Evolutionary conservation across 192 early-diverging fungal species (phyloP).

Genomic region (Allomyces macrogynus): DNA sequence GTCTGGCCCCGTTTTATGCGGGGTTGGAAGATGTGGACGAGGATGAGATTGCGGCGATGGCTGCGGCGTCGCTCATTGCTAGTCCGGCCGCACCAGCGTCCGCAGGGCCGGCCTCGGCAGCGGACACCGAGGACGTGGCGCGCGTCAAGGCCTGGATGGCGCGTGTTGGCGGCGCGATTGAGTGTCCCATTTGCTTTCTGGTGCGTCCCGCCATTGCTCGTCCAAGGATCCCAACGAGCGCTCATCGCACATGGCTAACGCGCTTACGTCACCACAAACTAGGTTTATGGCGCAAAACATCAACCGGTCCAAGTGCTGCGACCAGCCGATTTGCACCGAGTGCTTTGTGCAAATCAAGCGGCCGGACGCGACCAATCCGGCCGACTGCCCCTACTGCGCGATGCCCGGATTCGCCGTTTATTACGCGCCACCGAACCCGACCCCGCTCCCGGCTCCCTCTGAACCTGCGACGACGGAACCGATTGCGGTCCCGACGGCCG

Average conservation of each 20-base stretch:
- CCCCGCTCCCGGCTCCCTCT: neutral
- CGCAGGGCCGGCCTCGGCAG: neutral
- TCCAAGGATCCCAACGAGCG: neutral
- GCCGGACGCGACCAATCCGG: conserved; percentile 35
- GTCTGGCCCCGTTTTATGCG: conserved; percentile 71
- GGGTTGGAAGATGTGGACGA: conserved; percentile 49
- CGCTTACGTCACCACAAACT: neutral
- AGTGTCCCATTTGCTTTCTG: conserved; percentile 91
- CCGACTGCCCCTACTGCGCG: conserved; percentile 74
- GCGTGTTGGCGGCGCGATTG: conserved; percentile 7
- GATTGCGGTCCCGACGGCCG: neutral
- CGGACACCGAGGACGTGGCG: conserved; percentile 4
- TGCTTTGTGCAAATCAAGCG: conserved; percentile 94
- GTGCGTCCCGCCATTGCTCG: conserved; percentile 14
- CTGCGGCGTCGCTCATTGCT: neutral
- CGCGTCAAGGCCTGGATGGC: conserved; percentile 1
- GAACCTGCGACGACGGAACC: neutral
- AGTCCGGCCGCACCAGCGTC: conserved; percentile 1
- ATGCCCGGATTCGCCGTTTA: conserved; percentile 63
- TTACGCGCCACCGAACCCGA: conserved; percentile 33
- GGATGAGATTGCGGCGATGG: conserved; percentile 5
- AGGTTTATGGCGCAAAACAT: conserved; percentile 67
- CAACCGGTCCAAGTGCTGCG: conserved; percentile 83
- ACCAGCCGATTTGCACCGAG: conserved; percentile 88
- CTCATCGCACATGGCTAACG: too few species aligned